Conservation (phyloP, 1,284 basidiomycete genomes). For the Tremellales sp. region DNA sequence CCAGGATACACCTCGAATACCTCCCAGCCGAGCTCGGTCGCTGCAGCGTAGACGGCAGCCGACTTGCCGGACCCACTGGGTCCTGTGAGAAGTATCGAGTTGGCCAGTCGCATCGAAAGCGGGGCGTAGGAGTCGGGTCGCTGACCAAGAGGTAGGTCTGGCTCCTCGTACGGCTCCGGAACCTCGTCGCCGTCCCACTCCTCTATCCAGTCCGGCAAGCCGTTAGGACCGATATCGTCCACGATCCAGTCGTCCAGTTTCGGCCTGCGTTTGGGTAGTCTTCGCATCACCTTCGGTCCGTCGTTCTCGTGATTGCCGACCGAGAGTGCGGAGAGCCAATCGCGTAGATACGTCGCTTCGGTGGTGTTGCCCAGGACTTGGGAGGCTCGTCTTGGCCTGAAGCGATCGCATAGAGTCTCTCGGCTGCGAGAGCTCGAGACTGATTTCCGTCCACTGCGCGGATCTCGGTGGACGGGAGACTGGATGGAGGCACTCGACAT, state of each 20-base stretch:
- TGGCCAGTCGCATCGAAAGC: slow-evolving; percentile 56
- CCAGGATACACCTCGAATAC: slow-evolving; percentile 98
- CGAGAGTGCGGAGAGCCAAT: slow-evolving; percentile 75
- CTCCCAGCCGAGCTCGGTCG: slow-evolving; percentile 88
- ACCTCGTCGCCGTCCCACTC: slow-evolving; percentile 26
- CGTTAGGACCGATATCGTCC: slow-evolving; percentile 41
- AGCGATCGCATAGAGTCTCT: slow-evolving; percentile 70
- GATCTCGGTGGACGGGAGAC: slow-evolving; percentile 23
- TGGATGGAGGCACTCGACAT: neutral
- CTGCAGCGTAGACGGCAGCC: slow-evolving; percentile 86
- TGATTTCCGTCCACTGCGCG: neutral
- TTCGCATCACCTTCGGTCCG: slow-evolving; percentile 30
- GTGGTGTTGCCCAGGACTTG: slow-evolving; percentile 78
- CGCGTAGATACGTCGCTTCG: slow-evolving; percentile 67
- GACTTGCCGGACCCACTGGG: slow-evolving; percentile 87
- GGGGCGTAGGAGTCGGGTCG: slow-evolving; percentile 29
- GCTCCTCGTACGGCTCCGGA: slow-evolving; percentile 22
- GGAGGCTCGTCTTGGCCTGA: slow-evolving; percentile 65
- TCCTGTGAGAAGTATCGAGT: slow-evolving; percentile 78
- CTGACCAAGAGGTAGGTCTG: slow-evolving; percentile 14
- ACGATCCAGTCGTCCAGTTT: slow-evolving; percentile 45
- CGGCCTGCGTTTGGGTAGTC: slow-evolving; percentile 24
- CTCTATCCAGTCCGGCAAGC: slow-evolving; percentile 18
- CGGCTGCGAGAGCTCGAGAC: slow-evolving; percentile 18
- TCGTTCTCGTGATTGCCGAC: slow-evolving; percentile 39